Percentiles rank a stretch among this genome's conserved stretches.
phyloP scores from a whole-genome alignment of 176 grass and related monocot genomes.

The Pontederia crassipes region DNA sequence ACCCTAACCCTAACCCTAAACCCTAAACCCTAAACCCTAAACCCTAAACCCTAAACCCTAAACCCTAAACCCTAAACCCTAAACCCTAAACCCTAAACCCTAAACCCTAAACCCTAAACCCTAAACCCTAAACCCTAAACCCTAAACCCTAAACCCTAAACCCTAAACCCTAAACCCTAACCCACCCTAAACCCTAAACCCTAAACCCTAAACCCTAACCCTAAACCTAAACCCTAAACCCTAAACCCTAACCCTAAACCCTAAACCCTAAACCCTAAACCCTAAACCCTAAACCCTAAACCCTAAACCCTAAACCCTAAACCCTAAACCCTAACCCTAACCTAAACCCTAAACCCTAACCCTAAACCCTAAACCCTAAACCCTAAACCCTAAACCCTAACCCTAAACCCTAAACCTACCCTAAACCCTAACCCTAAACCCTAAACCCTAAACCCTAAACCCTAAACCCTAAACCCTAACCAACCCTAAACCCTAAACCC shows the following conservation, averaged over 20 bases:
- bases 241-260: conserved; percentile 5
- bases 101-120: conserved; percentile 20
- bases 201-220: conserved; percentile 21
- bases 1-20: conserved; percentile 5
- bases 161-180: conserved; percentile 24
- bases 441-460: conserved; percentile 24
- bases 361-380: neutral
- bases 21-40: conserved; percentile 10
- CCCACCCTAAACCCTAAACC: conserved; percentile 21
- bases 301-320: conserved; percentile 22
- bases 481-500: too few species aligned
- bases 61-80: conserved; percentile 26
- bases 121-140: conserved; percentile 7
- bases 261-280: conserved; percentile 17
- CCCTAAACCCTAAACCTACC: conserved; percentile 23
- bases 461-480: conserved; percentile 17
- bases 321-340: neutral
- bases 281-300: conserved; percentile 25
- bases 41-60: conserved; percentile 18
- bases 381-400: conserved; percentile 20
- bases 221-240: conserved; percentile 18
- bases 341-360: too few species aligned
- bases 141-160: conserved; percentile 20
- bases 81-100: conserved; percentile 20
- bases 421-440: conserved; percentile 18